phyloP scores from a whole-genome alignment of 257 asterid genomes.

The Asclepias syriaca region DNA sequence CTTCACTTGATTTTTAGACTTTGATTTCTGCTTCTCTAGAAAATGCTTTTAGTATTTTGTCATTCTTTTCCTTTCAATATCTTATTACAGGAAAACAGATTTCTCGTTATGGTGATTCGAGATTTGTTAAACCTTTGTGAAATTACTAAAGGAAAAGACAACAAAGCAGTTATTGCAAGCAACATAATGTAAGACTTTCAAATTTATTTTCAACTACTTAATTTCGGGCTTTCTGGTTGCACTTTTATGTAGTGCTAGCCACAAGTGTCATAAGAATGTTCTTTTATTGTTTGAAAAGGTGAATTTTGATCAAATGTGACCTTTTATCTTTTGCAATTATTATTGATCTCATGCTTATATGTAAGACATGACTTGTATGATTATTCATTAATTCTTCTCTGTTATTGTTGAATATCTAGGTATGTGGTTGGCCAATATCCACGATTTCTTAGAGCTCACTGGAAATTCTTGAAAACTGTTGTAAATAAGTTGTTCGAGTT shows the following conservation, averaged over 20 bases:
- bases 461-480: conserved; percentile 99
- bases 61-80: conserved; percentile 11
- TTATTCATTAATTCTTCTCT: background rate
- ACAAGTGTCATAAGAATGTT: background rate
- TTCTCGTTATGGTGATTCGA: conserved; percentile 98
- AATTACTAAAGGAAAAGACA: conserved; percentile 94
- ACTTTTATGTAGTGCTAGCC: background rate
- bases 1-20: background rate
- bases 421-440: conserved; percentile 99
- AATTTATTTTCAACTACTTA: background rate
- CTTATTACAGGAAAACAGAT: conserved; percentile 79
- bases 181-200: conserved; percentile 71
- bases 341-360: background rate
- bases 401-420: conserved; percentile 40
- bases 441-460: conserved; percentile 95
- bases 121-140: conserved; percentile 96
- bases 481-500: conserved; percentile 97
- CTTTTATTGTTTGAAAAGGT: too few species aligned
- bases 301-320: background rate
- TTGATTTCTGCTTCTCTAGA: background rate
- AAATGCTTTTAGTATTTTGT: conserved; percentile 11
- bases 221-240: background rate
- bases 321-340: background rate
- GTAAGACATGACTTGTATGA: background rate
- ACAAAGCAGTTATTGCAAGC: conserved; percentile 99